phyloP scores from a whole-genome alignment of 2,329 filamentous ascomycete species.

The Sphaerulina vaccinii region DNA sequence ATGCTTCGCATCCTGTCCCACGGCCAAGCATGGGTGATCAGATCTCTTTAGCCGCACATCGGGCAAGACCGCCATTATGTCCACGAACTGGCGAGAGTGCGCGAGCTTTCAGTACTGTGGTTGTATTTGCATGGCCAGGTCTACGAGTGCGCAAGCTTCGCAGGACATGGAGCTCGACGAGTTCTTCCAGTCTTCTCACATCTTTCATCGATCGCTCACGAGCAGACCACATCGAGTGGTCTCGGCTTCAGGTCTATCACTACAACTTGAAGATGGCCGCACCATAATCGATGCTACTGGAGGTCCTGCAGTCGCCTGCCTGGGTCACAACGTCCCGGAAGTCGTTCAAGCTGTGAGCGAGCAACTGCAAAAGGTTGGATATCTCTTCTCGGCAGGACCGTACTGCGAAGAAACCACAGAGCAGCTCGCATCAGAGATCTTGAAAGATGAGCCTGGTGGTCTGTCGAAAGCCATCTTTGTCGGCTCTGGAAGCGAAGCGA shows the following conservation, averaged over 20 bases:
- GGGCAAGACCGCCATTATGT: too few species aligned
- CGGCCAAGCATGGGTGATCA: too few species aligned
- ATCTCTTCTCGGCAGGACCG: conserved; percentile 5
- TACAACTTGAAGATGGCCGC: conserved; percentile 2
- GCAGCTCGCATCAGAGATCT: conserved; percentile 48
- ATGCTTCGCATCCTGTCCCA: too few species aligned
- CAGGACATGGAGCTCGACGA: neutral
- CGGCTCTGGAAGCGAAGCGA: conserved; percentile 39
- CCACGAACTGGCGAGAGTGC: too few species aligned
- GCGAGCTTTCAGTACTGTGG: too few species aligned
- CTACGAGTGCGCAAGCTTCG: too few species aligned
- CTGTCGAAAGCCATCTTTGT: conserved; percentile 19
- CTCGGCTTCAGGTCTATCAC: neutral
- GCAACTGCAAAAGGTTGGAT: neutral
- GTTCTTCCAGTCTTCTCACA: conserved; percentile 4
- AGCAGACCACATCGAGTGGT: neutral
- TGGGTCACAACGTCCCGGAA: neutral
- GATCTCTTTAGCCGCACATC: too few species aligned
- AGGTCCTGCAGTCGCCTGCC: conserved; percentile 2
- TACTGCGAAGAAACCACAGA: conserved; percentile 41
- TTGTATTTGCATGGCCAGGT: too few species aligned
- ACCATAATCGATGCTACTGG: conserved; percentile 1
- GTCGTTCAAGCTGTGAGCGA: neutral
- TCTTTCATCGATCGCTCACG: conserved; percentile 1
- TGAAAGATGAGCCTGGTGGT: conserved; percentile 39